phyloP scores from a whole-genome alignment of 2,329 filamentous ascomycete species.

The Xylaria multiplex region DNA sequence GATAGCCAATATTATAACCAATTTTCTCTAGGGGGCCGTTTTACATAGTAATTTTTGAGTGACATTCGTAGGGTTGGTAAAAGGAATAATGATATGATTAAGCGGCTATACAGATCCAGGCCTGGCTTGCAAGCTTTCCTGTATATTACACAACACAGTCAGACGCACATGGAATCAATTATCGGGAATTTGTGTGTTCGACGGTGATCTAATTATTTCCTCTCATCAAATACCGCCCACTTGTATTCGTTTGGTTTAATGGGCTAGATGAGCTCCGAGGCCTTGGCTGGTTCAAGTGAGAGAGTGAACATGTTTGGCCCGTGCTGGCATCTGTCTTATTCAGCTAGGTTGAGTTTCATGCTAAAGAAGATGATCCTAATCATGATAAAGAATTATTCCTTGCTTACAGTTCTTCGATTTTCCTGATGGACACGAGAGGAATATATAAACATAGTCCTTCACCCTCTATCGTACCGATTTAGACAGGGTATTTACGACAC shows the following conservation, averaged over 20 bases:
- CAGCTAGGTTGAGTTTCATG: background rate
- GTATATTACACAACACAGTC: background rate
- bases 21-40: background rate
- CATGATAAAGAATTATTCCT: background rate
- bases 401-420: background rate
- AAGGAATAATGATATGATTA: background rate
- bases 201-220: background rate
- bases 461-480: background rate
- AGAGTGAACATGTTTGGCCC: background rate
- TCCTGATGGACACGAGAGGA: background rate
- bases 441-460: background rate
- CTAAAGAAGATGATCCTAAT: background rate
- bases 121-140: background rate
- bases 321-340: background rate
- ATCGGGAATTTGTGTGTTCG: background rate
- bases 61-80: background rate
- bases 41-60: background rate
- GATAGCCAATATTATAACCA: background rate
- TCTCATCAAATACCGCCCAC: background rate
- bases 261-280: background rate
- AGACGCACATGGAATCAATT: background rate
- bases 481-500: background rate
- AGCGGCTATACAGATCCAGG: background rate
- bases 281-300: background rate
- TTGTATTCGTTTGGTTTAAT: slow-evolving; percentile 1